These are phyloP conservation scores for Podaxis sp. DNA, from an alignment of 768 basidiomycete genomes.

Conservation along the genomic window DNA sequence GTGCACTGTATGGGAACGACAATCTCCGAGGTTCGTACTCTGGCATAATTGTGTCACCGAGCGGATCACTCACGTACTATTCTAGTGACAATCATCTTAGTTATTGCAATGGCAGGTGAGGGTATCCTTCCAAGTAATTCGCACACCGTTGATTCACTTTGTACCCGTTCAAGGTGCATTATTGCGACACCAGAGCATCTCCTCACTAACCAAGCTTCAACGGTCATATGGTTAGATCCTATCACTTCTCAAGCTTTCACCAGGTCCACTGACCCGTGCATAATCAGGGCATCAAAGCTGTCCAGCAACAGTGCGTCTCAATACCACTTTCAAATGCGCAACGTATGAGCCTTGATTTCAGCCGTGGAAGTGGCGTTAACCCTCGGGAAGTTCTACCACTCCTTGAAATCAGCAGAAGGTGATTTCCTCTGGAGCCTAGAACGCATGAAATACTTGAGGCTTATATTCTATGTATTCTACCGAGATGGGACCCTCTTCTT, in stretches of 20 bases:
- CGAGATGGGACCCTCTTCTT: slow-evolving; percentile 7
- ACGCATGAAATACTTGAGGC: slow-evolving; percentile 1
- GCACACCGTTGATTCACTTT: neutral
- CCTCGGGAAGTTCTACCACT: neutral
- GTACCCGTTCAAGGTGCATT: neutral
- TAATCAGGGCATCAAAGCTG: neutral
- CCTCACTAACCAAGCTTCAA: neutral
- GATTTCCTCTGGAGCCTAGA: neutral
- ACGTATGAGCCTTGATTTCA: neutral
- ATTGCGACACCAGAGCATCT: neutral
- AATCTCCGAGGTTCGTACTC: neutral
- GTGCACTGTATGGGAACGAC: slow-evolving; percentile 1
- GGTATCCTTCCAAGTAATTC: neutral
- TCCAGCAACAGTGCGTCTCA: slow-evolving; percentile 1
- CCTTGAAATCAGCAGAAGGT: neutral
- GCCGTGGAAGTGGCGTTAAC: slow-evolving; percentile 4
- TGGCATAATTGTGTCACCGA: neutral
- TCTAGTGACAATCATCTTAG: neutral
- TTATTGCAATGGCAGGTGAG: slow-evolving; percentile 5
- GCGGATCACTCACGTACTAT: neutral
- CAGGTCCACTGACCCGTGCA: neutral
- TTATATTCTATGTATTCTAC: slow-evolving; percentile 5
- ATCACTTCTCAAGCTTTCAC: too few relatives aligned
- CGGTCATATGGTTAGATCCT: neutral
- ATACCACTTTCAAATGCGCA: neutral